Evolutionary conservation across 2,329 filamentous ascomycete genomes (phyloP).

Genomic region (Alternaria sp.): DNA sequence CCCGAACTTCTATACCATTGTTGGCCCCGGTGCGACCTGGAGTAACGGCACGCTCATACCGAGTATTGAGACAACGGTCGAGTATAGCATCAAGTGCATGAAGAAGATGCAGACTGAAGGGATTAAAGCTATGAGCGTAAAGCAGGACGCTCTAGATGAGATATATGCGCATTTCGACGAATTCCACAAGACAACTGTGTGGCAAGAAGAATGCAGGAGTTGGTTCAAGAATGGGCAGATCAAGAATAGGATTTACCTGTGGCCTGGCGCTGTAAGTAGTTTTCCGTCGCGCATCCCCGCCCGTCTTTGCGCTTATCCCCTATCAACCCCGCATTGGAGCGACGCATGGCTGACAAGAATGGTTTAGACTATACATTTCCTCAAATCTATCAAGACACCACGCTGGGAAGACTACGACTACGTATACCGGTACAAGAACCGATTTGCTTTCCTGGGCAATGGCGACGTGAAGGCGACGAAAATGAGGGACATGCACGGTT

Average conservation of each 20-base stretch:
- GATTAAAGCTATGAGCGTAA: conserved; percentile 44
- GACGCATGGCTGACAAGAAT: background rate
- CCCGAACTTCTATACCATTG: conserved; percentile 58
- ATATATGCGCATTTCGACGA: conserved; percentile 46
- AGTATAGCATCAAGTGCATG: conserved; percentile 46
- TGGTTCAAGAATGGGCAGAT: conserved; percentile 49
- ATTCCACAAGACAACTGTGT: conserved; percentile 43
- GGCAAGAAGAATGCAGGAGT: conserved; percentile 47
- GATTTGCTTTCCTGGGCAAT: conserved; percentile 44
- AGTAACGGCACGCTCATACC: conserved; percentile 56
- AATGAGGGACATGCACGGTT: conserved; percentile 51
- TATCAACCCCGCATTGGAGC: conserved; percentile 1
- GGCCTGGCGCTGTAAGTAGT: conserved; percentile 44
- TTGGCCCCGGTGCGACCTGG: conserved; percentile 56
- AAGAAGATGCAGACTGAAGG: conserved; percentile 46
- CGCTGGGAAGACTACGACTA: conserved; percentile 59
- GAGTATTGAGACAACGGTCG: conserved; percentile 55
- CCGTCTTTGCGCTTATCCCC: background rate
- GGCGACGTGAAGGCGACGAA: conserved; percentile 58
- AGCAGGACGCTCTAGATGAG: conserved; percentile 42
- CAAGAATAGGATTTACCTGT: conserved; percentile 45
- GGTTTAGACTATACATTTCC: conserved; percentile 48
- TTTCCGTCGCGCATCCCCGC: background rate
- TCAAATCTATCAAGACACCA: conserved; percentile 52
- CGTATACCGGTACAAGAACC: conserved; percentile 50